phyloP scores from a whole-genome alignment of 129 eudicot species.

The Deinandra increscens region DNA sequence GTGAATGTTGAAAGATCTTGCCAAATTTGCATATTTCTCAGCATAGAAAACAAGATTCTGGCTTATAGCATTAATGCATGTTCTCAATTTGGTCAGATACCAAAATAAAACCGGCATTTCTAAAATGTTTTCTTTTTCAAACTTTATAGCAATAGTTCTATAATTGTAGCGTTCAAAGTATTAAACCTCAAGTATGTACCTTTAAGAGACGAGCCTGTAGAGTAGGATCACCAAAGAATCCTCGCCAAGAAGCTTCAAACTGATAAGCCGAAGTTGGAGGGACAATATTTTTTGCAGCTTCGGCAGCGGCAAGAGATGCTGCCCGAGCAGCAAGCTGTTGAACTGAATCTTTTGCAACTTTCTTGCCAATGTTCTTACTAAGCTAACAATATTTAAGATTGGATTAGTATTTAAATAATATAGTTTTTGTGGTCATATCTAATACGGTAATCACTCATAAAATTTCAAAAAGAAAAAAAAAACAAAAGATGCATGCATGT shows the following conservation, averaged over 20 bases:
- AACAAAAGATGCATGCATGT: not conserved
- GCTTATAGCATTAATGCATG: not conserved
- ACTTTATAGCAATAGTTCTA: not conserved
- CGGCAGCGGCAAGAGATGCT: conserved; percentile 76
- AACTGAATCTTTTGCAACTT: conserved; percentile 58
- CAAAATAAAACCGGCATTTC: not conserved
- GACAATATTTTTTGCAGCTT: conserved; percentile 74
- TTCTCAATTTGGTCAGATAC: not conserved
- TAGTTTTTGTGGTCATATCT: not conserved
- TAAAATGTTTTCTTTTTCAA: not conserved
- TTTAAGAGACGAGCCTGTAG: conserved; percentile 68
- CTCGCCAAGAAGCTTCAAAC: conserved; percentile 92
- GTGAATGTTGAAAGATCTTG: not conserved
- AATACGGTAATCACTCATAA: not conserved
- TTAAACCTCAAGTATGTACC: conserved; percentile 35
- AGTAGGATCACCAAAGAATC: conserved; percentile 71
- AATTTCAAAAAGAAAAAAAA: not conserved
- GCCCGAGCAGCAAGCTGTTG: conserved; percentile 94
- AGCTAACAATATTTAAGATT: conserved; percentile 33
- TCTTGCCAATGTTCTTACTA: conserved; percentile 44
- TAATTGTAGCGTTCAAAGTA: not conserved
- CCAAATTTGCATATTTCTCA: not conserved
- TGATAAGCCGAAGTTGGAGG: conserved; percentile 89
- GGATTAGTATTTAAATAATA: not conserved
- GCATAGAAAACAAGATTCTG: not conserved